Percentiles rank a stretch among this genome's conserved stretches.
Conservation (phyloP, 768 basidiomycete species). For the Mycena chlorophos region DNA sequence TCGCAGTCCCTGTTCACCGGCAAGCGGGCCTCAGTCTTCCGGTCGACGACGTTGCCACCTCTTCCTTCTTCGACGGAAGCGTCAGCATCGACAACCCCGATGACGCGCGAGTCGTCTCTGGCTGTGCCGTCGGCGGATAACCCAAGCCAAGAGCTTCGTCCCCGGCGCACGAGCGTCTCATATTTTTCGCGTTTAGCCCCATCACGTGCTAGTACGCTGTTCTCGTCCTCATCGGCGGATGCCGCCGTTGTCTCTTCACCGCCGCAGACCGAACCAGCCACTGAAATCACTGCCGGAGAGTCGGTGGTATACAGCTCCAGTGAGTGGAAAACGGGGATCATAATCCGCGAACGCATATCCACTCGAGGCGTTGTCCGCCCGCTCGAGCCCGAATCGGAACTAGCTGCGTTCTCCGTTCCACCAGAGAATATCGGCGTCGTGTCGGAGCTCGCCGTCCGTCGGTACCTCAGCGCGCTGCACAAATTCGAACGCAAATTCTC, state of each 20-base stretch:
- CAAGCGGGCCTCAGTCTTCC: conserved; percentile 12
- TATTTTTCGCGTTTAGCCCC: conserved; percentile 12
- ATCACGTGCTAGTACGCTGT: background rate
- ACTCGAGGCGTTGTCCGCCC: conserved; percentile 80
- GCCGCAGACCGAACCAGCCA: conserved; percentile 11
- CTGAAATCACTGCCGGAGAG: conserved; percentile 58
- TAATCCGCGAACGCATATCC: conserved; percentile 91
- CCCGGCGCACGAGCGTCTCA: background rate
- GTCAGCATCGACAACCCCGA: background rate
- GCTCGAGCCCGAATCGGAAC: conserved; percentile 68
- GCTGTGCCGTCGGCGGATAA: background rate
- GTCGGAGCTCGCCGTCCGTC: conserved; percentile 70
- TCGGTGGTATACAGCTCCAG: conserved; percentile 60
- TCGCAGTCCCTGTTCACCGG: conserved; percentile 6
- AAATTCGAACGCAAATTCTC: conserved; percentile 70
- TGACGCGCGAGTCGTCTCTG: background rate
- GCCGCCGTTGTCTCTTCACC: conserved; percentile 32
- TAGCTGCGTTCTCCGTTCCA: conserved; percentile 67
- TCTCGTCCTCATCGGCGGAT: conserved; percentile 26
- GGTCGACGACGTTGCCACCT: conserved; percentile 16
- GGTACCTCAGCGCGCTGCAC: conserved; percentile 68
- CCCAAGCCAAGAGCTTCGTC: background rate
- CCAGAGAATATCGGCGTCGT: conserved; percentile 68
- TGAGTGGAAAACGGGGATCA: conserved; percentile 45
- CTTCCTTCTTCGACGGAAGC: background rate